These are phyloP conservation scores for Fusarium marasasianum DNA, from an alignment of 2,329 filamentous ascomycete species.

Conservation along the genomic window DNA sequence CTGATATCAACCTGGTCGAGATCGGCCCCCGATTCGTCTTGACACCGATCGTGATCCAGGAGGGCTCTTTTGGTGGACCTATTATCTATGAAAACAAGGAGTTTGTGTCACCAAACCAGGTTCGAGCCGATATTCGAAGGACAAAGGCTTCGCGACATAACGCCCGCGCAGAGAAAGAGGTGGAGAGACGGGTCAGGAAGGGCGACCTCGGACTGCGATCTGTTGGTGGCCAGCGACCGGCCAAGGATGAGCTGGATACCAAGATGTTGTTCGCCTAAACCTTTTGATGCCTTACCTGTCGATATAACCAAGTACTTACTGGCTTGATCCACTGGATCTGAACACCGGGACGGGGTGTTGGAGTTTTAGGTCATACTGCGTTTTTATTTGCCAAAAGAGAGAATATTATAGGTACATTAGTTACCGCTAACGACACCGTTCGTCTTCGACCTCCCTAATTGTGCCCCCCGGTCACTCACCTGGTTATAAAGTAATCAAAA, in stretches of 20 bases:
- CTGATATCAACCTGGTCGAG: slow-evolving; percentile 85
- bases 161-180: slow-evolving; percentile 75
- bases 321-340: slow-evolving; percentile 38
- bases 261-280: slow-evolving; percentile 76
- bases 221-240: slow-evolving; percentile 68
- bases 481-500: not conserved
- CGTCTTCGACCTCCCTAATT: not conserved
- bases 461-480: not conserved
- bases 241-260: slow-evolving; percentile 78
- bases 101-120: slow-evolving; percentile 95
- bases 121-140: slow-evolving; percentile 81
- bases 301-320: slow-evolving; percentile 32
- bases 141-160: slow-evolving; percentile 83
- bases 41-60: slow-evolving; percentile 93
- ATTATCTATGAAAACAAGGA: slow-evolving; percentile 99
- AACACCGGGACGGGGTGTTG: slow-evolving; percentile 38
- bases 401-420: slow-evolving; percentile 6
- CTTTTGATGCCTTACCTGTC: slow-evolving; percentile 40
- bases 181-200: slow-evolving; percentile 78
- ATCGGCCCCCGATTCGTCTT: slow-evolving; percentile 94
- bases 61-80: slow-evolving; percentile 93
- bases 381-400: slow-evolving; percentile 36
- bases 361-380: slow-evolving; percentile 42
- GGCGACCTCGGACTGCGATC: slow-evolving; percentile 79
- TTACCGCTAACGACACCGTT: not conserved